Evolutionary conservation across 2,329 filamentous ascomycete species (phyloP).

Genomic region (Coleophoma cylindrospora): DNA sequence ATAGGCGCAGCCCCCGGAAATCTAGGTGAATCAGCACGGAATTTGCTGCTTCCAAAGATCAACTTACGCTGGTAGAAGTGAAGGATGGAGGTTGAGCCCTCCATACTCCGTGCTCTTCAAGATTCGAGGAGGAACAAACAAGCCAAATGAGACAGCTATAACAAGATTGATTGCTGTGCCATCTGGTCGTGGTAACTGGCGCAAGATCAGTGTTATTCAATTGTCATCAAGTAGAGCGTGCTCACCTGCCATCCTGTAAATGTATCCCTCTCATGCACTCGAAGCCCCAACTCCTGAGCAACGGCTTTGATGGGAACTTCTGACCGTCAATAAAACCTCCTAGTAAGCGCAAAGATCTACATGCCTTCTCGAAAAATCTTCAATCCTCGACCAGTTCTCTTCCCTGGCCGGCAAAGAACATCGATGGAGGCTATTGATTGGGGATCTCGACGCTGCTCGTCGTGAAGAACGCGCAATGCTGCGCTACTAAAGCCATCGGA

Average conservation of each 20-base stretch:
- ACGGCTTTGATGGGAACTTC: conserved; percentile 68
- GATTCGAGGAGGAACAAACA: conserved; percentile 77
- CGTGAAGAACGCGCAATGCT: conserved; percentile 65
- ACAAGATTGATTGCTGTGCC: conserved; percentile 63
- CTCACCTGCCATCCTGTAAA: conserved; percentile 75
- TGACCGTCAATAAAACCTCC: not conserved
- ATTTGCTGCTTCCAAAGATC: not conserved
- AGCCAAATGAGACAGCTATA: conserved; percentile 89
- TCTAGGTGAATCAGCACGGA: conserved; percentile 32
- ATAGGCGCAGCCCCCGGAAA: conserved; percentile 83
- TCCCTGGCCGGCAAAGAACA: conserved; percentile 77
- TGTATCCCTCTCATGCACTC: conserved; percentile 70
- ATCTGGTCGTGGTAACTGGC: conserved; percentile 46
- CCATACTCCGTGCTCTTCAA: conserved; percentile 69
- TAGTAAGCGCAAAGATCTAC: not conserved
- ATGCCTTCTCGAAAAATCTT: conserved; percentile 40
- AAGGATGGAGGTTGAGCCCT: conserved; percentile 91
- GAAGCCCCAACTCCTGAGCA: conserved; percentile 59
- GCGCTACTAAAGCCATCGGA: conserved; percentile 86
- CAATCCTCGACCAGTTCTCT: conserved; percentile 69
- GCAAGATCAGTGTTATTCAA: too few species aligned
- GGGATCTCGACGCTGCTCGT: conserved; percentile 47
- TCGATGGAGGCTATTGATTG: conserved; percentile 69
- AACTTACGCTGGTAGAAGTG: conserved; percentile 73
- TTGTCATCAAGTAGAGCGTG: too few species aligned